Base-by-base conservation (phyloP, 2,329 filamentous ascomycete species). In the Pseudopithomyces maydicus region DNA sequence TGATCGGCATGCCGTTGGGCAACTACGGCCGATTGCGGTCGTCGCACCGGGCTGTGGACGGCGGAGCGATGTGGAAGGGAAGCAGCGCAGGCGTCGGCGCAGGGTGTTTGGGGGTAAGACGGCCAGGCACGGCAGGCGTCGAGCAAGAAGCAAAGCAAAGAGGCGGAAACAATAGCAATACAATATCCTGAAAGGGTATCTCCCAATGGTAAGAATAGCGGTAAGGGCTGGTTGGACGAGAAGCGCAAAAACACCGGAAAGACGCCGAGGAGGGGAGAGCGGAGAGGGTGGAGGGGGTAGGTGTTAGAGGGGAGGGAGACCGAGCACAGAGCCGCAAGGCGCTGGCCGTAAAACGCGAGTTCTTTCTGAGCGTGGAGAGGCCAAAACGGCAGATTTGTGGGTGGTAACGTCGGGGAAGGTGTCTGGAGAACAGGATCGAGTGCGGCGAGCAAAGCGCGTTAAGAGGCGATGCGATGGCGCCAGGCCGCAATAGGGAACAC, bases 321-420 rank as follows among this genome's bases (percentile, higher is more conserved):
- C 73, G 70, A 76, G 72, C 74, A 68, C 66, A 68, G 66, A 61
- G 66, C 72, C 73, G 72, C 69, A 68, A 72, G 72, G 72, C 73
- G 73, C 73, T 77, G 74, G 74, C 73, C 73, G 72, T 65, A 75
- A 75, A 70, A 66, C 74, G 74, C 73, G 69, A 59, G 65, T 61
- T 66, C 64, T 67, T 58, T 59, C 61, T 68, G 67, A 66, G 67
- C 48, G 64, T 70, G 62, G 66, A 61, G 73, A 71, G 69, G 65
- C 72, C 74, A 76, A 74, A 73, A 68, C 69, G 69, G 69, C 69
- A 69, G 58, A 59, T 55, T 55, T 52, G 51, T 57, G 52, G 59
- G 59, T 62, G 64, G 55, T 55, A 58, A 61, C 54, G 66, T 36
- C 52, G 58, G 20, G 50, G 52, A 42, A 56, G 56, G 48, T 51